These are phyloP conservation scores for Colletotrichum sp. DNA, from an alignment of 2,329 filamentous ascomycete species.

Conservation along the genomic window DNA sequence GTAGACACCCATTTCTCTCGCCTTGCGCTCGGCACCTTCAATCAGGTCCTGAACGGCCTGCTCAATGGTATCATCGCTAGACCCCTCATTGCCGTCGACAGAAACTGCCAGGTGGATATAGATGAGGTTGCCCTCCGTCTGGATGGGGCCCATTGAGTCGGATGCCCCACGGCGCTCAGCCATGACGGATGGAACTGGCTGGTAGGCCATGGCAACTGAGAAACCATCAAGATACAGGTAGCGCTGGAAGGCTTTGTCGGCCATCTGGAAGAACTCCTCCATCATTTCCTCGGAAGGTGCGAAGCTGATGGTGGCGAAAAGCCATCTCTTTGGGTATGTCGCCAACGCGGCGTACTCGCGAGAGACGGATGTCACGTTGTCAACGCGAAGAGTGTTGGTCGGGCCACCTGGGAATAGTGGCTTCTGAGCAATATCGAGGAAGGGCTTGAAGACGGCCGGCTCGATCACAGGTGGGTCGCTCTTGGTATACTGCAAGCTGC, in stretches of 20 bases:
- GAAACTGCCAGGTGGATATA: background rate
- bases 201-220: background rate
- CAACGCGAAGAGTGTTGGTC: background rate
- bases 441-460: background rate
- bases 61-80: background rate
- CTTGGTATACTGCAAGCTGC: slow-evolving; percentile 4
- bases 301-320: background rate
- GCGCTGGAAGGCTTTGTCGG: background rate
- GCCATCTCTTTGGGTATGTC: background rate
- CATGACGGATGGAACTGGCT: background rate
- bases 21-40: background rate
- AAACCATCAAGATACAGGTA: background rate
- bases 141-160: background rate
- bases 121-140: background rate
- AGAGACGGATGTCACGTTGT: background rate
- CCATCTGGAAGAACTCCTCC: slow-evolving; percentile 1
- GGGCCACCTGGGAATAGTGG: background rate
- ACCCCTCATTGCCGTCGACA: background rate
- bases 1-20: background rate
- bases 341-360: background rate
- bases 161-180: background rate
- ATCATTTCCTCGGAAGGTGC: background rate
- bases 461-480: background rate
- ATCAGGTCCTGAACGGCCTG: background rate
- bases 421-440: background rate